These are phyloP conservation scores for Malassezia japonica DNA, from an alignment of 1,284 basidiomycete species.

Conservation along the genomic window DNA sequence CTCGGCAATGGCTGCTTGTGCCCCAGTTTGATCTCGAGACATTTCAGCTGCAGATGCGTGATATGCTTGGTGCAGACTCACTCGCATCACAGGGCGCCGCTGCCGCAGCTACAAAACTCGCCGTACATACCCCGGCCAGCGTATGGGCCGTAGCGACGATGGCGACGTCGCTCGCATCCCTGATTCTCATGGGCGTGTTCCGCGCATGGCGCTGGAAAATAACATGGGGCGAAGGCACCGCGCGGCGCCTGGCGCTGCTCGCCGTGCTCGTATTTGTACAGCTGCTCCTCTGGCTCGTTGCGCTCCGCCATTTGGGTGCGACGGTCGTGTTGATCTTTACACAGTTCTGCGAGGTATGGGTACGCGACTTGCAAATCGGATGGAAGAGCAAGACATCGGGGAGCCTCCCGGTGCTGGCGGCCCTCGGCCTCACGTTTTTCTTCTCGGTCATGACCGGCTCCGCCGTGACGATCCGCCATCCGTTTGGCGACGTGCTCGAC, in stretches of 20 bases:
- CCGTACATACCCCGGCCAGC: constrained; percentile 15
- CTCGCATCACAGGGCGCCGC: neutral
- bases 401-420: constrained; percentile 31
- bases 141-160: constrained; percentile 39
- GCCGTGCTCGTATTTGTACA: constrained; percentile 27
- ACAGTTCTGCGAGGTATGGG: constrained; percentile 46
- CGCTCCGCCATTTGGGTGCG: constrained; percentile 34
- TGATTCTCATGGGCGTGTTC: constrained; percentile 29
- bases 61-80: neutral
- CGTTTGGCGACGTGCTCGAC: constrained; percentile 10
- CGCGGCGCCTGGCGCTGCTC: constrained; percentile 25
- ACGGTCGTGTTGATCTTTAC: constrained; percentile 41
- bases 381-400: constrained; percentile 24
- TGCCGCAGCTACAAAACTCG: neutral
- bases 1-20: constrained; percentile 38
- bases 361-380: constrained; percentile 30
- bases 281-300: constrained; percentile 38
- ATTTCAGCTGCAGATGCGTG: constrained; percentile 5
- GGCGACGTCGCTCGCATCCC: constrained; percentile 28
- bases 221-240: constrained; percentile 20
- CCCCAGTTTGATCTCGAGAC: constrained; percentile 23
- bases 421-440: constrained; percentile 28
- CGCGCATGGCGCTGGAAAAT: constrained; percentile 40
- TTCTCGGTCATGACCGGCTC: constrained; percentile 19
- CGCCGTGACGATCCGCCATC: constrained; percentile 3